Evolutionary conservation across 2,329 filamentous ascomycete genomes (phyloP), one percentile per base, ranked within the genome.

Genomic region (Fusarium sp.): DNA sequence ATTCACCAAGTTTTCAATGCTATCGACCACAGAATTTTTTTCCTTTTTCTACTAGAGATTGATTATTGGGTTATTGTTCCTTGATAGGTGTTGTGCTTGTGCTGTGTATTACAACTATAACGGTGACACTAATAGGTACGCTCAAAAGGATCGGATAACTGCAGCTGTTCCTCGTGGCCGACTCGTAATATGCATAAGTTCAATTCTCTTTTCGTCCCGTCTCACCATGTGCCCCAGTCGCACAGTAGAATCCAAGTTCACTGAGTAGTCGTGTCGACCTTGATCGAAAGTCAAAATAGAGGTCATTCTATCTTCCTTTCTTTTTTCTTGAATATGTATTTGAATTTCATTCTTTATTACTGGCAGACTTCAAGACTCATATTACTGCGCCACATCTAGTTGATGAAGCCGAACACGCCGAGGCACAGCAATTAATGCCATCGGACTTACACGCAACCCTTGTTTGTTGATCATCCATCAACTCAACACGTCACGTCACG

Each of bases 401-500:
- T 23, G 21, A 39, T 31, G 21, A 51, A 26, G 31, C 48, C 48
- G 48, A 51, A 23, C 23, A 51, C 34, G 30, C 48, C 48, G 48
- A 41, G 34, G 46, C 21, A 19, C 34, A 31, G 31, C 10, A 42
- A 21, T 52, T n/a, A 41, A 41, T 26, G n/a, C 13, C 37, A 50
- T 56, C 62, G 23, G 43, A 69, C 55, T 63, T 57, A 34, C 34
- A 59, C 48, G 8, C 25, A 30, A 51, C 50, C 57, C 67, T 66
- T 55, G 67, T 44, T 26, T 26, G 34, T 31, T 65, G 67, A 70
- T 70, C 67, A 43, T 42, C 67, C 62, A 19, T 11, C 49, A 55
- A 46, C 48, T 51, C 44, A 31, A 42, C 43, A 71, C 64, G 58
- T 58, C 51, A 52, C 31, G 55, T 58, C 51, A 52, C 31, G 55